Percentiles rank a stretch among this genome's conserved stretches.
These are phyloP conservation scores for Pholiota microspora DNA, from an alignment of 768 basidiomycete genomes.

Conservation along the genomic window DNA sequence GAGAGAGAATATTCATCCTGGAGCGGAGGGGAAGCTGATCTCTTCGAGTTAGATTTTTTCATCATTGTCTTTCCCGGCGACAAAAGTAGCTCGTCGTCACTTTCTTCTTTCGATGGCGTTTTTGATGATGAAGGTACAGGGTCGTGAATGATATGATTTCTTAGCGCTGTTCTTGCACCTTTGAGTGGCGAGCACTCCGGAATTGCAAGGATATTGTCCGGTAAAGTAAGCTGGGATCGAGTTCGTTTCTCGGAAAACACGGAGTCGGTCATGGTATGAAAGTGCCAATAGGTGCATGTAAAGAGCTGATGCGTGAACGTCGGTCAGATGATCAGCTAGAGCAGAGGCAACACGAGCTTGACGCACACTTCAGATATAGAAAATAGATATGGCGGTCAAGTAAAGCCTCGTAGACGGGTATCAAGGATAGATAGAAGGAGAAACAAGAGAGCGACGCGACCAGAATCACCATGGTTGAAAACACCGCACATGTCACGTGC, in stretches of 20 bases:
- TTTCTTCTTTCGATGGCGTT: slow-evolving; percentile 28
- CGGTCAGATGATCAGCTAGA: slow-evolving; percentile 2
- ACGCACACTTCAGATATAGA: not conserved
- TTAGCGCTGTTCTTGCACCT: slow-evolving; percentile 40
- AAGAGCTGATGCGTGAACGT: not conserved
- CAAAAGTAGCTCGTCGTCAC: slow-evolving; percentile 47
- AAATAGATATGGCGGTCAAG: not conserved
- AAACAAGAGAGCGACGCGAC: slow-evolving; percentile 13
- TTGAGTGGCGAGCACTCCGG: slow-evolving; percentile 53
- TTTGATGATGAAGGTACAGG: not conserved
- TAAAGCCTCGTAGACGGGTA: not conserved
- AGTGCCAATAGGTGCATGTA: slow-evolving; percentile 7
- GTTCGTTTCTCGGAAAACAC: slow-evolving; percentile 37
- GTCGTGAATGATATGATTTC: slow-evolving; percentile 21
- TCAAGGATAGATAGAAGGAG: not conserved
- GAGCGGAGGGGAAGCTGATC: slow-evolving; percentile 37
- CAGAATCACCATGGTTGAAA: slow-evolving; percentile 23
- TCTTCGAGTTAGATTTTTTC: slow-evolving; percentile 27
- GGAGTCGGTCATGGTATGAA: slow-evolving; percentile 23
- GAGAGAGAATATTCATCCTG: slow-evolving; percentile 26
- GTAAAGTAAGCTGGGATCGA: slow-evolving; percentile 50
- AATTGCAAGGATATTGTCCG: slow-evolving; percentile 44
- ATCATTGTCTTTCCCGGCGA: slow-evolving; percentile 35
- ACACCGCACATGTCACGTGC: slow-evolving; percentile 30
- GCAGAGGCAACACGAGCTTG: not conserved